Base-by-base conservation (phyloP, 1,139 yeast genomes). In the Pichia sp. region DNA sequence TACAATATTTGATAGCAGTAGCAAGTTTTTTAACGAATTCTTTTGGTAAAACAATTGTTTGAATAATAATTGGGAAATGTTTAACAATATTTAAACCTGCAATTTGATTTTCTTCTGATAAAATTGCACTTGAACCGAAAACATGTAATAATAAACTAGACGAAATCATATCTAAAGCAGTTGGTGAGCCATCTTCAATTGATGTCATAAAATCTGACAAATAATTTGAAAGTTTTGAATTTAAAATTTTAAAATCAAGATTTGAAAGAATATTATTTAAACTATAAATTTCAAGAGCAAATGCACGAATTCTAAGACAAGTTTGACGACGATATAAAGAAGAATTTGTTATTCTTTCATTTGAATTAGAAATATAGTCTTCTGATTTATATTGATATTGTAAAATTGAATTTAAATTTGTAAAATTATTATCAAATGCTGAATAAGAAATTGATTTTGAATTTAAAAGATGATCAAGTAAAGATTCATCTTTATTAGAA, bases 21-120 rank as follows among this genome's bases (percentile, higher is more conserved):
- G 64, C 47, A 23, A 60, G 40, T 16, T 52, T 48, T 27, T 49
- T 48, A 16, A 59, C 62, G 16, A 51, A 45, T 2, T 43, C 53
- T 25, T 43, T 37, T 34, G 55, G 52, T 44, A 61, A 44, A 3
- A 58, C 43, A 9, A 62, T 55, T n/a, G 54, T 45, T 27, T 59
- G 54, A 25, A 61, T 40, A 24, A 62, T 47, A 0, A 73, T 66
- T 2, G 81, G 75, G 48, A 74, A 74, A 11, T 72, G 68, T 45
- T 78, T 65, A 6, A 77, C 71, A 45, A 76, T 65, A 12, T 69
- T 63, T 8, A 76, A 65, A 4, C 79, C 79, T 46, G 74, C 62
- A 12, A 66, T 55, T 36, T 67, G 71, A 50, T 76, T 79, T 47
- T 70, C 69, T 51, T 65, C 72, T 2, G 76, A 76, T 40, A 76